phyloP scores from a whole-genome alignment of 495 filamentous ascomycete genomes.

The Entonaema liquescens region DNA sequence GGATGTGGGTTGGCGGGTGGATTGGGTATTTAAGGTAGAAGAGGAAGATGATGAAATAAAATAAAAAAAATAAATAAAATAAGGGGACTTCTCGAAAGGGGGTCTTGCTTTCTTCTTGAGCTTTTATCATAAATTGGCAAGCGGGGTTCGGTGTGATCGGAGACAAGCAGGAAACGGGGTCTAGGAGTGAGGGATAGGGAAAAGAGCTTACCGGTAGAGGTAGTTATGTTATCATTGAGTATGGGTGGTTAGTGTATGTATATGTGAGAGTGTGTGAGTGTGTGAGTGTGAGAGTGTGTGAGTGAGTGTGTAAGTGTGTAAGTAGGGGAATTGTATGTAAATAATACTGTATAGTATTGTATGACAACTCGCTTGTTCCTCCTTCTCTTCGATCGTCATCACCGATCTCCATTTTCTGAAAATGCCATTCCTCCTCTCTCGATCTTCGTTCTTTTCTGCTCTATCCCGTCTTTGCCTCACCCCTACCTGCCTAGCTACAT shows the following conservation, averaged over 20 bases:
- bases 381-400: constrained; percentile 15
- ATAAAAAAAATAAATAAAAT: too few species aligned
- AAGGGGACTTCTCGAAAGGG: not conserved
- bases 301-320: constrained; percentile 5
- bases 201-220: not conserved
- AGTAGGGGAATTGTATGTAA: not conserved
- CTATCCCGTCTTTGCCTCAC: constrained; percentile 21
- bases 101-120: constrained; percentile 10
- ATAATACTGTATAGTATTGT: not conserved
- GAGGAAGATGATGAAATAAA: too few species aligned
- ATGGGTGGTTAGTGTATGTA: too few species aligned
- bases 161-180: not conserved
- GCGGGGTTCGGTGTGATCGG: constrained; percentile 35
- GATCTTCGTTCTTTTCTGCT: constrained; percentile 11
- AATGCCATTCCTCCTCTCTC: constrained; percentile 8
- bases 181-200: not conserved
- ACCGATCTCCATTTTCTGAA: constrained; percentile 11
- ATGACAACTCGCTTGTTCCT: not conserved
- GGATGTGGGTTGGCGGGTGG: constrained; percentile 7
- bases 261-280: too few species aligned
- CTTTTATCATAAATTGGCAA: constrained; percentile 26
- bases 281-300: too few species aligned
- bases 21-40: constrained; percentile 17
- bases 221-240: too few species aligned
- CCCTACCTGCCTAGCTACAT: constrained; percentile 25